phyloP scores from a whole-genome alignment of 2,329 filamentous ascomycete species.

The Trichoderma arundinaceum region DNA sequence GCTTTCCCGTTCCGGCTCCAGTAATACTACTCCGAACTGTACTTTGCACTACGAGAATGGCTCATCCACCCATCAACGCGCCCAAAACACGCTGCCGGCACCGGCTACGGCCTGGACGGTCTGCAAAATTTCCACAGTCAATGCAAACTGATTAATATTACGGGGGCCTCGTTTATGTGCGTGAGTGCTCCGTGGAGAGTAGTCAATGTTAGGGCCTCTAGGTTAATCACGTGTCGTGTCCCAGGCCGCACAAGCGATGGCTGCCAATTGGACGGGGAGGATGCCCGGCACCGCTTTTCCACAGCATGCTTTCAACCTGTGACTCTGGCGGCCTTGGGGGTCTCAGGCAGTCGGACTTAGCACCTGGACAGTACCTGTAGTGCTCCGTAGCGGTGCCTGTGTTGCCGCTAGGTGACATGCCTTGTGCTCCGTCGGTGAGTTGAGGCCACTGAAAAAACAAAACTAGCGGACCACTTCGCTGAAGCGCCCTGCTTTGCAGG shows the following conservation, averaged over 20 bases:
- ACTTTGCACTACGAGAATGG: neutral
- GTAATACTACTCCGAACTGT: neutral
- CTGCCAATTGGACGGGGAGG: slow-evolving; percentile 10
- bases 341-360: too few species aligned
- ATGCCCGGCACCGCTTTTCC: slow-evolving; percentile 6
- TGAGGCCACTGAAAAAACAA: neutral
- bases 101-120: neutral
- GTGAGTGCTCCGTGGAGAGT: neutral
- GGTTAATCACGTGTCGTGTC: slow-evolving; percentile 8
- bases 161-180: slow-evolving; percentile 18
- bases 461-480: slow-evolving; percentile 12
- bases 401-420: slow-evolving; percentile 12
- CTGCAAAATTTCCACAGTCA: neutral
- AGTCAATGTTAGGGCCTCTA: neutral
- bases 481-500: slow-evolving; percentile 9
- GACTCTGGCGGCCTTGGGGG: slow-evolving; percentile 18
- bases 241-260: neutral
- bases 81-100: neutral
- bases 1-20: too few species aligned
- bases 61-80: neutral
- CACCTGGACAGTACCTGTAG: neutral
- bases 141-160: slow-evolving; percentile 3
- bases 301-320: neutral
- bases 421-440: slow-evolving; percentile 23
- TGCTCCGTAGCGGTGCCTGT: neutral